A percentile compares a stretch with the other conserved stretches of the same genome.
These are phyloP conservation scores for Yarrowia sp. DNA, from an alignment of 805 yeast genomes.

Conservation along the genomic window DNA sequence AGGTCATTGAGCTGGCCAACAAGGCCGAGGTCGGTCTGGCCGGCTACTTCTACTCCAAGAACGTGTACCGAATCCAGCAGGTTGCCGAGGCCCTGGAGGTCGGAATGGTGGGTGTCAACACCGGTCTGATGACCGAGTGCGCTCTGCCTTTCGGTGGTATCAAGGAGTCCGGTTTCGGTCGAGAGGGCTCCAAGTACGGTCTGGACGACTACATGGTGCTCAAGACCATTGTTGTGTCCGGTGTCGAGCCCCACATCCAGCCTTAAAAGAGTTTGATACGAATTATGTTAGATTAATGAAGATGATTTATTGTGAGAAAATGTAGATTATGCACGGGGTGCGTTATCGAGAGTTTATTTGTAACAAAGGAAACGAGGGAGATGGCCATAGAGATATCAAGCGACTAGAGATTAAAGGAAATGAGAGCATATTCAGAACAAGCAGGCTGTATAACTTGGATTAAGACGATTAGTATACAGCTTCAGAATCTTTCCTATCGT, in stretches of 20 bases:
- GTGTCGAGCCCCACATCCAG: constrained; percentile 39
- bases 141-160: constrained; percentile 68
- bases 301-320: constrained; percentile 6
- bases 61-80: constrained; percentile 61
- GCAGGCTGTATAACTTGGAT: too few relatives aligned
- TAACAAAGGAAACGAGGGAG: too few relatives aligned
- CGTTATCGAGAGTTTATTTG: too few relatives aligned
- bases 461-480: too few relatives aligned
- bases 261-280: constrained; percentile 1
- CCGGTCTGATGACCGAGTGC: constrained; percentile 71
- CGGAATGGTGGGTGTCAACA: constrained; percentile 85
- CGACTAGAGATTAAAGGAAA: too few relatives aligned
- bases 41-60: constrained; percentile 71
- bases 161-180: constrained; percentile 78
- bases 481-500: too few relatives aligned
- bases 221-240: constrained; percentile 62
- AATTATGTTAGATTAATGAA: constrained; percentile 8
- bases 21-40: constrained; percentile 76
- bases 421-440: too few relatives aligned
- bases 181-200: constrained; percentile 81
- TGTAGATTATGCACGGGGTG: too few relatives aligned
- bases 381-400: too few relatives aligned
- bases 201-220: constrained; percentile 72
- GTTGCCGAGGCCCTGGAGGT: constrained; percentile 72
- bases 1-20: constrained; percentile 69